phyloP scores from a whole-genome alignment of 2,329 filamentous ascomycete genomes.

The Claviceps sorghi region DNA sequence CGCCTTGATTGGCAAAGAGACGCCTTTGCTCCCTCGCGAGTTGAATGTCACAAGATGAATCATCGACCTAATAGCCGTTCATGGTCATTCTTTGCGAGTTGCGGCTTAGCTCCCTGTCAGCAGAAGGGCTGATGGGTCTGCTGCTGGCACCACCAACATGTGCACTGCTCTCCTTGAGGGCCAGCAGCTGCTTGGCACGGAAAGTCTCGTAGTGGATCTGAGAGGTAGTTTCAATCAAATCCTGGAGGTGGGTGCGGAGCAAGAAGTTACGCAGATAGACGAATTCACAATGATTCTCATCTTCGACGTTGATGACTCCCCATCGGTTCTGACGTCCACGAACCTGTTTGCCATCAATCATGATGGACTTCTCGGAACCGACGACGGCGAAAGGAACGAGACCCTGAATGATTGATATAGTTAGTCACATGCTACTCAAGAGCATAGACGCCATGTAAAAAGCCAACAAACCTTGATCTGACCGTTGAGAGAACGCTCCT shows the following conservation, averaged over 20 bases:
- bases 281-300: slow-evolving; percentile 99
- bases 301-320: slow-evolving; percentile 99
- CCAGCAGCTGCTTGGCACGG: slow-evolving; percentile 96
- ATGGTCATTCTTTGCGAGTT: slow-evolving; percentile 95
- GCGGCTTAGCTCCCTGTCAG: slow-evolving; percentile 90
- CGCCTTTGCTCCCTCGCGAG: slow-evolving; percentile 20
- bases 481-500: slow-evolving; percentile 83
- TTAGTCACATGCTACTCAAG: not conserved
- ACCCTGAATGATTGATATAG: slow-evolving; percentile 36
- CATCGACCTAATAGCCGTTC: slow-evolving; percentile 74
- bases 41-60: slow-evolving; percentile 16
- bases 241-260: slow-evolving; percentile 93
- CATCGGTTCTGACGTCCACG: slow-evolving; percentile 96
- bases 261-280: slow-evolving; percentile 97
- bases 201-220: slow-evolving; percentile 99
- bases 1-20: slow-evolving; percentile 16
- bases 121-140: slow-evolving; percentile 86
- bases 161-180: slow-evolving; percentile 94
- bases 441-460: not conserved
- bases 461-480: slow-evolving; percentile 71
- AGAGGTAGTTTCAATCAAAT: slow-evolving; percentile 96
- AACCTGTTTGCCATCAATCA: slow-evolving; percentile 93
- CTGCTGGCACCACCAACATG: slow-evolving; percentile 60
- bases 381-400: slow-evolving; percentile 96
- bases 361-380: slow-evolving; percentile 94